phyloP scores from a whole-genome alignment of 225 moss, liverwort and hornwort species.

The Antitrichia curtipendula region DNA sequence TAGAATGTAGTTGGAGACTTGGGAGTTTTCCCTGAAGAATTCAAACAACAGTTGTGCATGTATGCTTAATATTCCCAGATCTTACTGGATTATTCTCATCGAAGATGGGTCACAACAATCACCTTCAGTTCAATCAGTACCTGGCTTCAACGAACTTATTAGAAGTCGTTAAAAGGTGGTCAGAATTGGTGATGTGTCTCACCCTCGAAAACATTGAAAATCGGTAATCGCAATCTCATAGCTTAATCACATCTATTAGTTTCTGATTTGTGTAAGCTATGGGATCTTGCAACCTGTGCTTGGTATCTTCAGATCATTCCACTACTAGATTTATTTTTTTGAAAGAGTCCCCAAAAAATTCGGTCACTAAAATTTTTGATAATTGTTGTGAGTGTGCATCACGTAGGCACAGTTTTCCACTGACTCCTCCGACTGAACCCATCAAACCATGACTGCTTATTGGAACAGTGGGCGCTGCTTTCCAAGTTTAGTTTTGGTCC shows the following conservation, averaged over 20 bases:
- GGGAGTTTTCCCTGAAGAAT: not conserved
- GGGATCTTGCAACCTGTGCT: not conserved
- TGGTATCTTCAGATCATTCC: not conserved
- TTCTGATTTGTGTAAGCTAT: not conserved
- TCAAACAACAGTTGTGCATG: not conserved
- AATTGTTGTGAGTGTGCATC: not conserved
- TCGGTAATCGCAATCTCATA: too few relatives aligned
- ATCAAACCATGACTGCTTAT: not conserved
- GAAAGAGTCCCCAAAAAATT: not conserved
- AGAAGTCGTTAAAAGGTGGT: not conserved
- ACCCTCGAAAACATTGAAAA: not conserved
- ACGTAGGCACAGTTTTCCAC: not conserved
- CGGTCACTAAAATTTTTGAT: not conserved
- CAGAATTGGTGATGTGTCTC: not conserved
- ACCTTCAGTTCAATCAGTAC: not conserved
- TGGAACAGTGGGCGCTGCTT: not conserved
- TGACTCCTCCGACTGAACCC: not conserved
- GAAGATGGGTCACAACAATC: not conserved
- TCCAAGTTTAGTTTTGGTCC: not conserved
- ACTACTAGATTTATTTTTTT: not conserved
- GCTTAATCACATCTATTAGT: not conserved
- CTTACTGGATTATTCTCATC: not conserved
- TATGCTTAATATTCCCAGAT: not conserved
- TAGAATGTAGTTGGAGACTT: not conserved
- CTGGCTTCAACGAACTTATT: not conserved